Percentiles rank a stretch among this genome's conserved stretches.
phyloP scores from a whole-genome alignment of 129 eudicot species.

The Oenanthe sinensis region DNA sequence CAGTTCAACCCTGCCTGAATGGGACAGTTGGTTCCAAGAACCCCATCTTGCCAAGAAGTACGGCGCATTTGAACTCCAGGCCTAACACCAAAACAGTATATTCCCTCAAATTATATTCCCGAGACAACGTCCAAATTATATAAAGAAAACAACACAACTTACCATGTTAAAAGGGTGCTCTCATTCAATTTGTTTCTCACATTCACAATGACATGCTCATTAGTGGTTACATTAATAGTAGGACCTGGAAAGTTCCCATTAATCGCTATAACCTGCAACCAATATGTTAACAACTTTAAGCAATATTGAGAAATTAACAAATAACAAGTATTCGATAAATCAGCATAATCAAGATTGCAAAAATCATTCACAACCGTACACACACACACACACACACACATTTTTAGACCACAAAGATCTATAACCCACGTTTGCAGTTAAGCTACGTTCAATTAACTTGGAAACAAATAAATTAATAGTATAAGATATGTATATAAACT shows the following conservation, averaged over 20 bases:
- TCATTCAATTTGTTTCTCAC: slow-evolving; percentile 52
- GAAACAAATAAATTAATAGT: not conserved
- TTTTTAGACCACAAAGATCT: not conserved
- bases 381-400: not conserved
- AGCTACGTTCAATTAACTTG: not conserved
- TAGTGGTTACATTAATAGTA: slow-evolving; percentile 43
- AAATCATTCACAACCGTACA: not conserved
- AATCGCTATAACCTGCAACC: slow-evolving; percentile 42
- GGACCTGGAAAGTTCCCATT: slow-evolving; percentile 65
- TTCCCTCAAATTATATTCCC: not conserved
- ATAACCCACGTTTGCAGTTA: not conserved
- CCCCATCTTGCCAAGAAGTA: slow-evolving; percentile 96
- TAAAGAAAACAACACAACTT: not conserved
- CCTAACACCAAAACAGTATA: slow-evolving; percentile 32
- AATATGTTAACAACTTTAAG: not conserved
- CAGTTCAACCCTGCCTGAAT: slow-evolving; percentile 70
- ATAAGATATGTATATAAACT: not conserved
- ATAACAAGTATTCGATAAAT: not conserved
- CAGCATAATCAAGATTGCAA: not conserved
- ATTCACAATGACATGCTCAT: slow-evolving; percentile 46
- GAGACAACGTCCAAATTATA: not conserved
- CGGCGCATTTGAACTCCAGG: slow-evolving; percentile 88
- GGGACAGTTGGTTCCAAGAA: slow-evolving; percentile 90
- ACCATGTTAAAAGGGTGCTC: slow-evolving; percentile 47
- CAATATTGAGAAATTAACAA: not conserved